phyloP scores from a whole-genome alignment of 345 rosid species.

The Triadica sebifera region DNA sequence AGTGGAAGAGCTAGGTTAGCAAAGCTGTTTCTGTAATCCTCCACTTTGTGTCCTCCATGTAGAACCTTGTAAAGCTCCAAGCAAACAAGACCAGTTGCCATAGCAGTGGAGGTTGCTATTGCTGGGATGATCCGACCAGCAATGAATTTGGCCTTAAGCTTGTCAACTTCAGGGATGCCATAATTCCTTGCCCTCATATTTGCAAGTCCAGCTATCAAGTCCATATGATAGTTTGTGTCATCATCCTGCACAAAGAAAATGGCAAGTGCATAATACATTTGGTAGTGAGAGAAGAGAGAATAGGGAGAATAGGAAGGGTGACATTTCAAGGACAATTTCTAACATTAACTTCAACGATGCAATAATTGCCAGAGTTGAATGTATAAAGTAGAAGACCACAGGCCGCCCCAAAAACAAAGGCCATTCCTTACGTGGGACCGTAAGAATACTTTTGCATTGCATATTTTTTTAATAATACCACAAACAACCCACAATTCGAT shows the following conservation, averaged over 20 bases:
- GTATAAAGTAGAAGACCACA: too few species aligned
- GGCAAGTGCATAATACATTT: not conserved
- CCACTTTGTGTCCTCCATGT: conserved; percentile 66
- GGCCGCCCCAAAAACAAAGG: not conserved
- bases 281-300: not conserved
- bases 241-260: conserved; percentile 58
- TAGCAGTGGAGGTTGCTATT: conserved; percentile 90
- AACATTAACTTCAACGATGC: not conserved
- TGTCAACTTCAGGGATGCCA: conserved; percentile 93
- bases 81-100: conserved; percentile 97
- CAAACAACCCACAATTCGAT: too few species aligned
- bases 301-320: not conserved
- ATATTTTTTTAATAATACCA: not conserved
- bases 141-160: conserved; percentile 93
- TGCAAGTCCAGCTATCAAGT: conserved; percentile 91
- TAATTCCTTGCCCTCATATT: conserved; percentile 99
- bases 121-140: conserved; percentile 99
- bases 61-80: conserved; percentile 93
- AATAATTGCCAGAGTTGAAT: not conserved
- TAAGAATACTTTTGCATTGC: not conserved
- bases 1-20: conserved; percentile 94
- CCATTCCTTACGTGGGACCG: not conserved
- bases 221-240: conserved; percentile 98
- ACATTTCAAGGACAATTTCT: not conserved
- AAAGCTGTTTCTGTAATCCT: conserved; percentile 92